A percentile compares a stretch with the other conserved stretches of the same genome.
phyloP scores from a whole-genome alignment of 805 yeast species.

The Wickerhamomyces silvicola region DNA sequence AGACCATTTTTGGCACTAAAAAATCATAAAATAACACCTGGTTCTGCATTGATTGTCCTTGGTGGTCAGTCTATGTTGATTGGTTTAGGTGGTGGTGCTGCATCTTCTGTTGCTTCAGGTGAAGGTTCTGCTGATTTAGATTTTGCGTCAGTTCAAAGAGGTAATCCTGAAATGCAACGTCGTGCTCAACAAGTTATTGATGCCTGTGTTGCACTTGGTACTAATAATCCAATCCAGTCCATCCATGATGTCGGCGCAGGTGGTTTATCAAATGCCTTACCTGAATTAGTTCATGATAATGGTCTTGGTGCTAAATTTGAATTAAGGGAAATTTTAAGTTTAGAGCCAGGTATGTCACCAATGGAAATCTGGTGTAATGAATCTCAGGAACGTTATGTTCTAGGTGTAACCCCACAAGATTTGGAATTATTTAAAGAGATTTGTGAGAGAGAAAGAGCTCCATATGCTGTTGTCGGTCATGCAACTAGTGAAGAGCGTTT shows the following conservation, averaged over 20 bases:
- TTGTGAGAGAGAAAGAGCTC: constrained; percentile 94
- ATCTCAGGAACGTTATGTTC: constrained; percentile 95
- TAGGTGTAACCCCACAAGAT: constrained; percentile 82
- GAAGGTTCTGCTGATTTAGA: constrained; percentile 95
- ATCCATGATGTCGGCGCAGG: constrained; percentile 99
- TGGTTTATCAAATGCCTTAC: constrained; percentile 94
- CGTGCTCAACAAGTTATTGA: constrained; percentile 98
- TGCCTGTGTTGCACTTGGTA: constrained; percentile 81
- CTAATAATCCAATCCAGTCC: constrained; percentile 77
- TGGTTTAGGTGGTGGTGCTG: constrained; percentile 99
- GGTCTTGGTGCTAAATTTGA: constrained; percentile 92
- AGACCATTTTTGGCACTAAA: constrained; percentile 90
- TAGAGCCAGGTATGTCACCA: constrained; percentile 98
- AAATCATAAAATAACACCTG: constrained; percentile 83
- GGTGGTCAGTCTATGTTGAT: constrained; percentile 98
- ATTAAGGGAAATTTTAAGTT: constrained; percentile 79
- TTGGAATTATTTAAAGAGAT: constrained; percentile 64
- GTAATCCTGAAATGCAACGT: constrained; percentile 98
- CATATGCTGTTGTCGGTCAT: constrained; percentile 90
- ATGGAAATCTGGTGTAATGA: constrained; percentile 99
- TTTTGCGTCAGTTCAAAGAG: constrained; percentile 98
- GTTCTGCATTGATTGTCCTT: constrained; percentile 82
- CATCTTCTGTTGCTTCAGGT: constrained; percentile 93
- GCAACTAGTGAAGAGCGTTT: constrained; percentile 86
- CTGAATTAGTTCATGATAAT: constrained; percentile 96